A percentile compares a stretch with the other conserved stretches of the same genome.
These are phyloP conservation scores for Phaffomyces thermotolerans DNA, from an alignment of 805 yeast species.

Conservation along the genomic window DNA sequence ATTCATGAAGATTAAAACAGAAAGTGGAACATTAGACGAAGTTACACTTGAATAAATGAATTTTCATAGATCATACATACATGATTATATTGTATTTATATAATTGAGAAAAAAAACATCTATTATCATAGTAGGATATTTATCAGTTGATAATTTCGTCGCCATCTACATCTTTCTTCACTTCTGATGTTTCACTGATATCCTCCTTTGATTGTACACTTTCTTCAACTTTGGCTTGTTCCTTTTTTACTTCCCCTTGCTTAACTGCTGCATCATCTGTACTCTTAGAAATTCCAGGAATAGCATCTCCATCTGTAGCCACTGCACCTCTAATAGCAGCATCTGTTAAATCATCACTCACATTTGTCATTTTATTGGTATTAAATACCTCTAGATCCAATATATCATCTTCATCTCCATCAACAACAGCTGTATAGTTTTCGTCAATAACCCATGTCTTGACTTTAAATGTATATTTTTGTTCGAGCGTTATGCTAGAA, in stretches of 20 bases:
- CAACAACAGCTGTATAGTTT: slow-evolving; percentile 20
- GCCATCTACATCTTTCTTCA: slow-evolving; percentile 15
- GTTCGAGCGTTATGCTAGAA: slow-evolving; percentile 9
- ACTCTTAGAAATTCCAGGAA: slow-evolving; percentile 35
- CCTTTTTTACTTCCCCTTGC: neutral
- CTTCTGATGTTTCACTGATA: neutral
- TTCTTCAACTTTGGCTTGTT: neutral
- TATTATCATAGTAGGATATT: neutral
- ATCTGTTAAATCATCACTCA: slow-evolving; percentile 29
- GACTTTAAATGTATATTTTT: slow-evolving; percentile 21
- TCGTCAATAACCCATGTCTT: slow-evolving; percentile 27
- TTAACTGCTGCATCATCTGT: slow-evolving; percentile 14
- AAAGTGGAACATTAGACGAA: neutral
- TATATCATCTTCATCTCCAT: slow-evolving; percentile 35
- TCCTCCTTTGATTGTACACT: neutral
- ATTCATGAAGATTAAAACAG: slow-evolving; percentile 41
- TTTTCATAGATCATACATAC: too few species aligned
- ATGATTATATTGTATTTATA: too few species aligned
- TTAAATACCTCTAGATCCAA: slow-evolving; percentile 36
- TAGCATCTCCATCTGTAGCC: slow-evolving; percentile 36
- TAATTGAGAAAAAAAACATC: neutral
- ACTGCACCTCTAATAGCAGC: slow-evolving; percentile 51
- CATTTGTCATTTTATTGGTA: slow-evolving; percentile 19
- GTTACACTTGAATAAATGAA: slow-evolving; percentile 1
- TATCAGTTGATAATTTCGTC: slow-evolving; percentile 12